Evolutionary conservation across 176 grass and related monocot species (phyloP).

Genomic region (Lolium rigidum): DNA sequence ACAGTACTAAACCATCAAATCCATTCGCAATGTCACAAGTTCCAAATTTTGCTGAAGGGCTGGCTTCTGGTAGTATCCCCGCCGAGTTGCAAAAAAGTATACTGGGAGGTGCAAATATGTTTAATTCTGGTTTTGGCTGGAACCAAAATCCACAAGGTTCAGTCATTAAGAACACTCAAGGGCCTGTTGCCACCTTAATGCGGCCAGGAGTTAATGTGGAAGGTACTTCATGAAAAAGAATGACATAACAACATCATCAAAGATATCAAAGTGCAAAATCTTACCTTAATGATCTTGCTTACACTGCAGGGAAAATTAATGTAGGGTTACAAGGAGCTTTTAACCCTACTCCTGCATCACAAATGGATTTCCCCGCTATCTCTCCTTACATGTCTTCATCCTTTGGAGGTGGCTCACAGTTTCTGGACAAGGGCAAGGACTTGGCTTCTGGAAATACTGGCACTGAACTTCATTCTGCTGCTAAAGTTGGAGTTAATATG

Average conservation of each 20-base stretch:
- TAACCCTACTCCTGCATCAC: conserved; percentile 51
- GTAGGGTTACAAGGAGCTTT: conserved; percentile 61
- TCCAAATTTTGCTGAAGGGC: conserved; percentile 73
- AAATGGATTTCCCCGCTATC: conserved; percentile 54
- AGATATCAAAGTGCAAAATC: conserved; percentile 32
- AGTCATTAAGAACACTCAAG: conserved; percentile 70
- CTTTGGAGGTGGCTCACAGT: conserved; percentile 80
- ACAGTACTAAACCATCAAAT: conserved; percentile 57
- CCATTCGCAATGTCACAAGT: conserved; percentile 58
- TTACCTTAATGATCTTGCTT: conserved; percentile 43
- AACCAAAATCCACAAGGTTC: conserved; percentile 68
- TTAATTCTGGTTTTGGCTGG: conserved; percentile 78
- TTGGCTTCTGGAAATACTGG: conserved; percentile 52
- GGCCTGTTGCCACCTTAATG: conserved; percentile 58
- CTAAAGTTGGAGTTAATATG: conserved; percentile 55
- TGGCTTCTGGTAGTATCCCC: conserved; percentile 59
- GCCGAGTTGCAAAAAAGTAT: conserved; percentile 80
- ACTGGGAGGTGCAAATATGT: conserved; percentile 61
- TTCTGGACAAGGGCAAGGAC: conserved; percentile 84
- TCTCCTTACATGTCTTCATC: conserved; percentile 59
- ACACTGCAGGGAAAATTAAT: conserved; percentile 70
- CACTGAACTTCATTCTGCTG: conserved; percentile 63
- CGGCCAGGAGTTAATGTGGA: conserved; percentile 65
- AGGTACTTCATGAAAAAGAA: conserved; percentile 53
- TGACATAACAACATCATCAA: conserved; percentile 14